Evolutionary conservation across 1,139 yeast genomes (phyloP), one percentile per base, ranked within the genome.

Genomic region (Geotrichum bryndzae): DNA sequence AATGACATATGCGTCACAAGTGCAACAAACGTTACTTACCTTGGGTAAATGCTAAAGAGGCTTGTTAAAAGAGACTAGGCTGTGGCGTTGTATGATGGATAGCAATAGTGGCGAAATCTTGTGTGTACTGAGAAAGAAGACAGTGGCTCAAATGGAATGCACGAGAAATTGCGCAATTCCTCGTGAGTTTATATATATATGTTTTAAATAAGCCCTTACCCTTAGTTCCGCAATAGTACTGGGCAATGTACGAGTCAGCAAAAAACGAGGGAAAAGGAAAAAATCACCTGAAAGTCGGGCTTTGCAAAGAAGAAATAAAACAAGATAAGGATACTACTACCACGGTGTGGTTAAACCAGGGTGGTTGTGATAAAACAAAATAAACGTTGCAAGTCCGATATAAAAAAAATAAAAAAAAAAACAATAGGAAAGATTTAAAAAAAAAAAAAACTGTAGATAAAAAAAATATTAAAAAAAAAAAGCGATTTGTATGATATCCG

Each of bases 131-230:
- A 45, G 45, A 25, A 48, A 31, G 11, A 27, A 4, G 27, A 4
- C 27, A 25, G 27, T 25, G 27, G 27, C 27, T 25, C 27, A 25
- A 25, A 25, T 25, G 27, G 22, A 54, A 23, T 25, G 54, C 61
- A 58, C 46, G 53, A 41, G 58, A n/a, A 55, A 59, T 59, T 54
- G 61, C 57, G 61, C 61, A 59, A 59, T 59, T 55, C 45, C 61
- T 59, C 61, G 61, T 54, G 61, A 54, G 35, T 51, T 29, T 51
- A 52, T 29, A 53, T 52, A 53, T 52, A 51, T 11, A 18, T 18
- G 18, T 18, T 18, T 31, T 48, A 13, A 22, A 27, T 18, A 31
- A 25, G 29, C 48, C 25, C 25, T 29, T 52, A 35, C 41, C 41
- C 41, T 35, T 35, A 35, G 15, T 4, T 3, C 27, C 8, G 8